phyloP scores from a whole-genome alignment of 2,329 filamentous ascomycete species.

The Penicillium sp. region DNA sequence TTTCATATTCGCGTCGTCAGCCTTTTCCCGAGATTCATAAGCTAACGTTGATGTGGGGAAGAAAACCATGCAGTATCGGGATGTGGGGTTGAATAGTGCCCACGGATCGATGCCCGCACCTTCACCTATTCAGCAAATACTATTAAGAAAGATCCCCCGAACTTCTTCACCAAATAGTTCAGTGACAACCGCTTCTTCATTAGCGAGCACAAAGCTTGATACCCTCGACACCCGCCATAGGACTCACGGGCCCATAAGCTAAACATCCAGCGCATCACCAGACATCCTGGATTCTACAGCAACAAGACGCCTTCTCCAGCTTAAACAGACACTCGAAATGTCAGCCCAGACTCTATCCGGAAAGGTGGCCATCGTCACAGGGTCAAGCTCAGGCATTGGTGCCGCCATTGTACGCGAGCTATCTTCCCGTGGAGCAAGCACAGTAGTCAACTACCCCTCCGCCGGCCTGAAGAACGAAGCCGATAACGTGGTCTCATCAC shows the following conservation, averaged over 20 bases:
- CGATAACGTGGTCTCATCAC: slow-evolving; percentile 26
- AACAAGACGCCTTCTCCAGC: neutral
- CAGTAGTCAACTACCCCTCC: slow-evolving; percentile 53
- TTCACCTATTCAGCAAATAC: neutral
- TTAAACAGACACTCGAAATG: neutral
- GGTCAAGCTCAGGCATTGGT: slow-evolving; percentile 26
- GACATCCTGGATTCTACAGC: neutral
- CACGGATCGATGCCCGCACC: neutral
- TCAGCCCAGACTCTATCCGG: slow-evolving; percentile 12
- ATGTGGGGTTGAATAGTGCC: neutral
- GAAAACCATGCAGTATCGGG: neutral
- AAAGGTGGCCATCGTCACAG: slow-evolving; percentile 28
- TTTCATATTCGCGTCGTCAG: neutral
- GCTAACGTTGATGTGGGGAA: neutral
- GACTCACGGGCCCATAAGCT: neutral
- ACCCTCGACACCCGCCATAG: neutral
- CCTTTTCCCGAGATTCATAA: neutral
- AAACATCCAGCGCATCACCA: neutral
- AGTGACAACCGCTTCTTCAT: neutral
- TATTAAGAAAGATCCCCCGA: neutral
- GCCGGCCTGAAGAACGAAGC: slow-evolving; percentile 23
- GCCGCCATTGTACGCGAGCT: slow-evolving; percentile 37
- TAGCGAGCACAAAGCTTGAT: neutral
- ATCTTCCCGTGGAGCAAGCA: slow-evolving; percentile 47
- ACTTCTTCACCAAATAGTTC: neutral